phyloP scores from a whole-genome alignment of 2,329 filamentous ascomycete species.

The Talaromyces sp. region DNA sequence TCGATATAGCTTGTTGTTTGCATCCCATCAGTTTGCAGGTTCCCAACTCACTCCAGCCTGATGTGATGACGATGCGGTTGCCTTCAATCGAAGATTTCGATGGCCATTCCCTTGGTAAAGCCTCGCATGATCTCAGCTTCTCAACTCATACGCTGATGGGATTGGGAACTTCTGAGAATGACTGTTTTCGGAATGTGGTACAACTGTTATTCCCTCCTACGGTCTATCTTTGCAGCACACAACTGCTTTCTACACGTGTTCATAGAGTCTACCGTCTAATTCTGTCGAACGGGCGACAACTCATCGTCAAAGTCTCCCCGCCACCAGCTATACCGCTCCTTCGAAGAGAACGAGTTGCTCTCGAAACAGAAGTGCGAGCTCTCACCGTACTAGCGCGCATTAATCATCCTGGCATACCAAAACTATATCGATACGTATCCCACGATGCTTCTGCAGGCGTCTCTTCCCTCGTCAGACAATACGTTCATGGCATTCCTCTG shows the following conservation, averaged over 20 bases:
- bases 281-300: constrained; percentile 36
- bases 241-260: constrained; percentile 30
- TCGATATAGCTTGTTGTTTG: background rate
- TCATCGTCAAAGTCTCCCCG: constrained; percentile 39
- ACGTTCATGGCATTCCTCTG: constrained; percentile 33
- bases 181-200: constrained; percentile 29
- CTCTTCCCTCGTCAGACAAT: constrained; percentile 38
- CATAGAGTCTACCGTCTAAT: constrained; percentile 35
- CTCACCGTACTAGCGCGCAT: constrained; percentile 36
- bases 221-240: constrained; percentile 28
- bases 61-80: constrained; percentile 16
- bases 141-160: constrained; percentile 4
- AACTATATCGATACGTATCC: constrained; percentile 37
- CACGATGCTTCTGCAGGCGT: constrained; percentile 27
- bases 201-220: constrained; percentile 32
- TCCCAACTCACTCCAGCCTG: background rate
- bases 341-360: constrained; percentile 36
- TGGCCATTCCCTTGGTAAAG: constrained; percentile 12
- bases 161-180: constrained; percentile 20
- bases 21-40: background rate
- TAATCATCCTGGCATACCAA: constrained; percentile 35
- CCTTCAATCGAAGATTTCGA: constrained; percentile 14
- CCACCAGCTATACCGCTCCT: constrained; percentile 35
- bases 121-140: constrained; percentile 15
- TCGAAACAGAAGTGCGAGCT: constrained; percentile 41